Base-by-base conservation (phyloP, 441 rosid species). In the Croton laevigatus region DNA sequence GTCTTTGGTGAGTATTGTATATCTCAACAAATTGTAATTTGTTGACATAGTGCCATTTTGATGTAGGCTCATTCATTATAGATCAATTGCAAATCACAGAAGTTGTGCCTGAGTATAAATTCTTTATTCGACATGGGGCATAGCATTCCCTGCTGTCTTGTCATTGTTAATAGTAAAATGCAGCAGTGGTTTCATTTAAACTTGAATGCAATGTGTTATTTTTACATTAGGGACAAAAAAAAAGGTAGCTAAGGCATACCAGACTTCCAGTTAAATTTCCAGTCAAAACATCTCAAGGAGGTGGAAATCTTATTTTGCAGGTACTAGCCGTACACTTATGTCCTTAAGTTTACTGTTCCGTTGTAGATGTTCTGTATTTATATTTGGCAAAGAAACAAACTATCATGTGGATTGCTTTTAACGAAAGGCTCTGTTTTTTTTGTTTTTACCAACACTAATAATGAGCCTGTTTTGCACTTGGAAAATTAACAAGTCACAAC, bases 1-100 rank as follows among this genome's bases (percentile, higher is more conserved):
- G 74, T 76, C 73, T 59, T 72, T 6, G 79, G 83, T 78, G 81
- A 81, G 89, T 78, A 65, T 61, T 74, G 78, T 78, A 78, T 76
- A 74, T 78, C 74, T 70, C 73, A 72, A 71, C 71, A 57, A 75
- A 68, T 66, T 81, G 83, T 72, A 66, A 77, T 63, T 78, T 67
- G 78, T 51, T 75, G 60, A 70, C 65, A 68, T 77, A 65, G 74
- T 68, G 84, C 80, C 81, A 80, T 78, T 81, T 82, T 85, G 73
- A 71, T 70, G 65, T 62, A 58, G 73, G 81, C 81, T 76, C 66
- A 75, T 81, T 76, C 71, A 66, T 80, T 66, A 19, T 70, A 58
- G 65, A 46, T 81, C 57, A 59, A 40, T 68, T 73, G 76, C 79
- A 69, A 64, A 69, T 61, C 44, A 61, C 69, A 38, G 34, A 66